Evolutionary conservation across 768 basidiomycete species (phyloP).

Genomic region (Porpolomopsis calyptriformis): DNA sequence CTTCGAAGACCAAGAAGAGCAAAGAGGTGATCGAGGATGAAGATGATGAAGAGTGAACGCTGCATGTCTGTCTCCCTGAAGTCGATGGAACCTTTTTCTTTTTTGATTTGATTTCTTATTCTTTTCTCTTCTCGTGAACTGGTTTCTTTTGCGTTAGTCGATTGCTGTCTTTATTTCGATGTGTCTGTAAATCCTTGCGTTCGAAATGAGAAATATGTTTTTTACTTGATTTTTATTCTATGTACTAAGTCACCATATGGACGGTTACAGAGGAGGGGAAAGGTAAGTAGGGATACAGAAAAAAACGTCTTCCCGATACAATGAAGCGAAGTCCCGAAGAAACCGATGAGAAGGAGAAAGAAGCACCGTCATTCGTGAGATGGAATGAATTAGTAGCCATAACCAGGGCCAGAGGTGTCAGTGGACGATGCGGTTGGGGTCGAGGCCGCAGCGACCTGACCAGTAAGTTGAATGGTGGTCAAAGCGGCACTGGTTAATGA

Average conservation of each 20-base stretch:
- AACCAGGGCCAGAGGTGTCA: not conserved
- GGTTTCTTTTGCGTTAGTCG: too few species aligned
- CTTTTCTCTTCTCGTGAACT: too few species aligned
- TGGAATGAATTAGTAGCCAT: not conserved
- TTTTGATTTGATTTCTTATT: not conserved
- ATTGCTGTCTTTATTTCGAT: too few species aligned
- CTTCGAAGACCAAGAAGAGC: constrained; percentile 36
- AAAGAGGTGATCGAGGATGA: constrained; percentile 40
- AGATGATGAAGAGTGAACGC: constrained; percentile 22
- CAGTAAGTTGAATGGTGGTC: constrained; percentile 1
- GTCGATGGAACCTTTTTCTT: not conserved
- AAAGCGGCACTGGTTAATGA: not conserved
- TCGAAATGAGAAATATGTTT: not conserved
- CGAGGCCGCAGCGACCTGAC: not conserved
- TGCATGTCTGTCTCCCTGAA: not conserved
- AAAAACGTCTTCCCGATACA: too few species aligned
- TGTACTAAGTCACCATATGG: too few species aligned
- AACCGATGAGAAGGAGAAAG: too few species aligned
- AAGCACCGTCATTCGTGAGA: too few species aligned
- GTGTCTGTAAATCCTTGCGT: too few species aligned
- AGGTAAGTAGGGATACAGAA: too few species aligned
- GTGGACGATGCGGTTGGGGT: not conserved
- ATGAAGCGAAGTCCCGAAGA: too few species aligned
- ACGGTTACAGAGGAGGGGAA: too few species aligned
- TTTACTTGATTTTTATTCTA: not conserved